Percentiles rank a stretch among this genome's conserved stretches.
Conservation (phyloP, 2,329 filamentous ascomycete species). For the Apiospora hydei region DNA sequence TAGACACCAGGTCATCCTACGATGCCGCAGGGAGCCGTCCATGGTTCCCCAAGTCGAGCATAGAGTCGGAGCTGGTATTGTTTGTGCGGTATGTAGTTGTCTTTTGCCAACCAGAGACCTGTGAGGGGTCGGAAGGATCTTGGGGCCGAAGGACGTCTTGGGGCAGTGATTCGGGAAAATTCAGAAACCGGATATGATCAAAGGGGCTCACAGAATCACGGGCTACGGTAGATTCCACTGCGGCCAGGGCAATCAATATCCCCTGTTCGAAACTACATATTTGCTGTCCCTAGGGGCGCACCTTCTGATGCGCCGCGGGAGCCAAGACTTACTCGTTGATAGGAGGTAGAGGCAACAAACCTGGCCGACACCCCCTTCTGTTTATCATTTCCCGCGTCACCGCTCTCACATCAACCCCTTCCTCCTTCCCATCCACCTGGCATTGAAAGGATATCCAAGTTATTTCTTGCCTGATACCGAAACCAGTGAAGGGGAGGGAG, state of each 20-base stretch:
- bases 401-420: neutral
- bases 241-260: no score
- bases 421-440: neutral
- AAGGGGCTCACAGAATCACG: neutral
- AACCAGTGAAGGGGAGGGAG: slow-evolving; percentile 2
- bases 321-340: neutral
- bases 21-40: slow-evolving; percentile 23
- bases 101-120: neutral
- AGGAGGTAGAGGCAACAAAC: neutral
- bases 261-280: neutral
- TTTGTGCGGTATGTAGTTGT: neutral
- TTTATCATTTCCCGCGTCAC: slow-evolving; percentile 8
- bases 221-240: neutral
- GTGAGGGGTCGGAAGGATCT: neutral
- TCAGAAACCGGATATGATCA: neutral
- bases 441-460: neutral
- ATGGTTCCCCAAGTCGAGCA: neutral
- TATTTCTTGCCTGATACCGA: neutral
- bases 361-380: slow-evolving; percentile 7
- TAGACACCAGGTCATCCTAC: neutral
- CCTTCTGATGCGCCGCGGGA: neutral
- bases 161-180: neutral
- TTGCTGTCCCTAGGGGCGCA: neutral
- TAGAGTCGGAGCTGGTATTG: neutral
- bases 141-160: neutral